Base-by-base conservation (phyloP, 2,329 filamentous ascomycete genomes). In the Trichoderma endophyticum region DNA sequence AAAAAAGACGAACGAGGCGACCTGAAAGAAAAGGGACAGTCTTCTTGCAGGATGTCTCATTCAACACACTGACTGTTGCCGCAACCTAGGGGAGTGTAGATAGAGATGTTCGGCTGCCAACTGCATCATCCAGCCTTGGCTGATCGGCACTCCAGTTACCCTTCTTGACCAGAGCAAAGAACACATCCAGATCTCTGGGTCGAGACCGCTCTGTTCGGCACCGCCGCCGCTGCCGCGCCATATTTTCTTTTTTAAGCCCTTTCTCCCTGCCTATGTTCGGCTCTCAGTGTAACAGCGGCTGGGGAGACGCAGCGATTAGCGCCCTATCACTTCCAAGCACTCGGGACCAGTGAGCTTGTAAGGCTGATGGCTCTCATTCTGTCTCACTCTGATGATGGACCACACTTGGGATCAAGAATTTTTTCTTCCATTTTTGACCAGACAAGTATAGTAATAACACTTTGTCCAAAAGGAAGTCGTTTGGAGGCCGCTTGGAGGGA, bases 301-400 rank as follows among this genome's bases (percentile, higher is more conserved):
- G 71, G 34, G 59, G 51, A 70, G 71, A 61, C 21, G 62, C 54
- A 34, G 66, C 60, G 48, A 72, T 61, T 71, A 72, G 71, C 64
- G 71, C 71, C 67, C 64, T 67, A 61, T 72, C 71, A 65, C 71
- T 71, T 61, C 71, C 71, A 72, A 70, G 60, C 66, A 56, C 71
- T 70, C 71, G 71, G 71, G 71, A 72, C 67, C 15, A n/a, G 48
- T 59, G 54, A 21, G n/a, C 57, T 60, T 60, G 57, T 72, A 72
- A 72, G 71, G 71, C 71, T 72, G 71, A 72, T 70, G 36, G 64
- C 48, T 59, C 54, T 63, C 15, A 56, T 28, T 54, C 57, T 62
- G 57, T 62, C 57, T 62, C 39, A 32, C 28, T 51, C 39, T 48
- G 21, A 65, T 61, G 26, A 34, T 26, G n/a, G n/a, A 12, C 18